Conservation (phyloP, 2,329 filamentous ascomycete genomes). For the Raffaelea albimanens region DNA sequence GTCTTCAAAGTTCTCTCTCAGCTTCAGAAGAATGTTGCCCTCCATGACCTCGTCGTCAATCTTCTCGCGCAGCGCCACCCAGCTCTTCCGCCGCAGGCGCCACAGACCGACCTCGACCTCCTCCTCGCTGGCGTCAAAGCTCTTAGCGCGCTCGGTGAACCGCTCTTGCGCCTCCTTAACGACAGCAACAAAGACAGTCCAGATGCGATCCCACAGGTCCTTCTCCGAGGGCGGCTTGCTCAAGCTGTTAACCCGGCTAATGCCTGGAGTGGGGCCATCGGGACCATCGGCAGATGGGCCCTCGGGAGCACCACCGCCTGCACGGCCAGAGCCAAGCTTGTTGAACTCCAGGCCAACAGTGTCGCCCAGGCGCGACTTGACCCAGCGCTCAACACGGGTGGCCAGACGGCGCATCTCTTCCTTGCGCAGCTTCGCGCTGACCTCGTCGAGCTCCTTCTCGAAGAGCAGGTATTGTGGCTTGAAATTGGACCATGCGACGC, state of each 20-base stretch:
- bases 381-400: constrained; percentile 86
- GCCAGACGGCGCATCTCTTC: constrained; percentile 94
- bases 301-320: constrained; percentile 71
- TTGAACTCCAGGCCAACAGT: constrained; percentile 92
- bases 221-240: constrained; percentile 68
- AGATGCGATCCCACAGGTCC: constrained; percentile 92
- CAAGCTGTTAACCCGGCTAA: constrained; percentile 25
- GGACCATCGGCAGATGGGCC: constrained; percentile 19
- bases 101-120: constrained; percentile 90
- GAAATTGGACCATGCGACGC: constrained; percentile 81
- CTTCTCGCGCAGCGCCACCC: constrained; percentile 80
- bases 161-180: constrained; percentile 77
- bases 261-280: neutral
- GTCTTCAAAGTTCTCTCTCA: constrained; percentile 97
- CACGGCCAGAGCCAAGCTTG: constrained; percentile 81
- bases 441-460: constrained; percentile 83
- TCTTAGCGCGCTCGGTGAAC: constrained; percentile 81
- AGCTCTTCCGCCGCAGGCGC: constrained; percentile 87
- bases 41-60: constrained; percentile 98
- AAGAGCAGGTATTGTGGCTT: constrained; percentile 70
- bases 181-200: constrained; percentile 73
- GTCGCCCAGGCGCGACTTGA: constrained; percentile 77
- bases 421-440: constrained; percentile 73
- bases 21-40: constrained; percentile 88
- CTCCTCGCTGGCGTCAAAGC: constrained; percentile 83